A percentile compares a stretch with the other conserved stretches of the same genome.
These are phyloP conservation scores for Suillus luteus DNA, from an alignment of 768 basidiomycete genomes.

Conservation along the genomic window DNA sequence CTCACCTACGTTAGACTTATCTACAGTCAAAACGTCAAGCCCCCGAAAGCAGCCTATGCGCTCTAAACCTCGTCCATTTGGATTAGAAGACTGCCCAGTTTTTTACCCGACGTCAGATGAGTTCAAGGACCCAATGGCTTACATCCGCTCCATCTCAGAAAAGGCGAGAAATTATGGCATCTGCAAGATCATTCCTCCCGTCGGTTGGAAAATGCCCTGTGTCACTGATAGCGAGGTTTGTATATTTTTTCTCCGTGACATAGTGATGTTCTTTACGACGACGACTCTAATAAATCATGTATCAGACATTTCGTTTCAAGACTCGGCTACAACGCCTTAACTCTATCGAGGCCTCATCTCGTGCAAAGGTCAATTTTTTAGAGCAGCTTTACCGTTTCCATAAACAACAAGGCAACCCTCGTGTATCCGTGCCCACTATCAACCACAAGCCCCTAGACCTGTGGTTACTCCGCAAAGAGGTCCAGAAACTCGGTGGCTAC, in stretches of 20 bases:
- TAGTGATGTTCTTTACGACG: slow-evolving; percentile 27
- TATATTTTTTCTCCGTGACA: slow-evolving; percentile 19
- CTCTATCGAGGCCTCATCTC: slow-evolving; percentile 94
- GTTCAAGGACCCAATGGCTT: slow-evolving; percentile 92
- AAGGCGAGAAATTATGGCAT: slow-evolving; percentile 80
- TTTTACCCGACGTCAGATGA: slow-evolving; percentile 90
- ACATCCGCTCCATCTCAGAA: slow-evolving; percentile 80
- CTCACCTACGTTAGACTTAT: slow-evolving; percentile 63
- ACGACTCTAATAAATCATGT: slow-evolving; percentile 26
- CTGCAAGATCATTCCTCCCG: slow-evolving; percentile 94
- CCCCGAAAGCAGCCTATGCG: slow-evolving; percentile 45
- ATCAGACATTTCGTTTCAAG: slow-evolving; percentile 86
- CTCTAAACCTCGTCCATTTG: slow-evolving; percentile 70
- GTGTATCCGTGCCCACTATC: slow-evolving; percentile 91
- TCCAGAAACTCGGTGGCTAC: slow-evolving; percentile 85
- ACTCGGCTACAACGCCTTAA: slow-evolving; percentile 94
- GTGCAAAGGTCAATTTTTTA: slow-evolving; percentile 95
- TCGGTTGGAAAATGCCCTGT: slow-evolving; percentile 95
- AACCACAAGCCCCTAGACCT: slow-evolving; percentile 92
- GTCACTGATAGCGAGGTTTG: slow-evolving; percentile 91
- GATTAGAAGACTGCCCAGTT: slow-evolving; percentile 83
- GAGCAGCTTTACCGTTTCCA: slow-evolving; percentile 97
- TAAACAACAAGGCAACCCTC: slow-evolving; percentile 89
- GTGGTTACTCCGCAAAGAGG: slow-evolving; percentile 91
- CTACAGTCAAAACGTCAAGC: slow-evolving; percentile 67